Percentiles rank a stretch among this genome's conserved stretches.
Conservation (phyloP, 305 asterid species). For the Fraxinus nigra region DNA sequence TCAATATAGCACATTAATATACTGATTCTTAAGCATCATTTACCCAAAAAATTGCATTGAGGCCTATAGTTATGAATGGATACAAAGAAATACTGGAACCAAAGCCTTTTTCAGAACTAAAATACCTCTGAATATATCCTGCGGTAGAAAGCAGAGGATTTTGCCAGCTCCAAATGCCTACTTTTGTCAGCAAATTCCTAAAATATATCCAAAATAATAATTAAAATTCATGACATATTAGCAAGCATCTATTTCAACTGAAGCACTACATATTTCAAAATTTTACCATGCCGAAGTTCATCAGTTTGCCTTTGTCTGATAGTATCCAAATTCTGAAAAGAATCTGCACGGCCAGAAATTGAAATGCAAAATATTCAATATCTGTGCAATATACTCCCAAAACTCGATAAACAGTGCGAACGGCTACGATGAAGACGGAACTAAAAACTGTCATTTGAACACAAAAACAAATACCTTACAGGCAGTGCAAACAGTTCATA, state of each 20-base stretch:
- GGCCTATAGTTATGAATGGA: not conserved
- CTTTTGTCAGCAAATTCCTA: slow-evolving; percentile 24
- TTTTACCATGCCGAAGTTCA: slow-evolving; percentile 12
- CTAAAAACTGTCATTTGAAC: not conserved
- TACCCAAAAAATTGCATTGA: slow-evolving; percentile 5
- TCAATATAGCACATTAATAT: not conserved
- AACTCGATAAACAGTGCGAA: not conserved
- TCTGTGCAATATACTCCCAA: not conserved
- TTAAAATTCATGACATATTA: not conserved
- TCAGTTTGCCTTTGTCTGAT: not conserved
- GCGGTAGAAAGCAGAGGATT: slow-evolving; percentile 58
- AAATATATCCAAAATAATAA: not conserved
- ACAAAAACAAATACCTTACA: not conserved
- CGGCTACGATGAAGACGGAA: not conserved
- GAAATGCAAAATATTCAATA: not conserved
- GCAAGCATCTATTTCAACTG: not conserved
- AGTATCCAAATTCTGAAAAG: not conserved
- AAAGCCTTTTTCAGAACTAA: not conserved
- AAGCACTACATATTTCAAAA: not conserved
- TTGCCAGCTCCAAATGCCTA: slow-evolving; percentile 33
- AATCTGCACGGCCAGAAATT: not conserved
- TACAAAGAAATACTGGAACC: not conserved
- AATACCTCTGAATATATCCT: slow-evolving; percentile 69
- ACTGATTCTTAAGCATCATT: not conserved
- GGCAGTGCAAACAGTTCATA: not conserved